Evolutionary conservation across 75 land plant species (phyloP), one percentile per base, ranked within the genome.

Genomic region (Picea glauca): DNA sequence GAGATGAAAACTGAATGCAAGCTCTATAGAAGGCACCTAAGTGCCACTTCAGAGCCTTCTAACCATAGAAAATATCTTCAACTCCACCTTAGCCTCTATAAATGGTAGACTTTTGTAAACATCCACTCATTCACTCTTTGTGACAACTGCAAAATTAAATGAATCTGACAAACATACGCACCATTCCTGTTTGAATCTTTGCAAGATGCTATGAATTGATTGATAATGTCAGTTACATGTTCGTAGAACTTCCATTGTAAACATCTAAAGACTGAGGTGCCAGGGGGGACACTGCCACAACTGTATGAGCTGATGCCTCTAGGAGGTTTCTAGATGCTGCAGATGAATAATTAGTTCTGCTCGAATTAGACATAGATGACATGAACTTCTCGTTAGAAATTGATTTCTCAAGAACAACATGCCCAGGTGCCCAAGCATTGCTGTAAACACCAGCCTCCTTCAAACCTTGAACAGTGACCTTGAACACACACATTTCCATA

Each of bases 381-480:
- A 79, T 4, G 23, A 79, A 79, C 5, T 35, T 20, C 30, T 72
- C 80, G 23, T 30, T 60, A 20, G 84, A 68, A 30, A 38, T 65
- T 0, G 58, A 64, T 35, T 81, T 81, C 58, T 84, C 85, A 58
- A 81, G 83, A n/a, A 50, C 74, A 33, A 21, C 73, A 58, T 81
- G 78, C 15, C 85, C 84, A 23, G 79, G 78, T 20, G 43, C 77
- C 68, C 78, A 35, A 58, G 76, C 85, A 33, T 83, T 67, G 30
- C 32, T 79, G 75, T 82, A 77, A 3, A 85, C 81, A 35, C 78
- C 78, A 32, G 85, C 79, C 57, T 83, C 80, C 78, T 78, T 76
- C 60, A 85, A 17, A 21, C 87, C 87, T 62, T 85, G 85, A 9
- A 82, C 81, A 17, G 79, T 85, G 7, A 80, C 81, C 85, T 35